Conservation (phyloP, 257 asterid genomes). For the Ocimum tenuiflorum region DNA sequence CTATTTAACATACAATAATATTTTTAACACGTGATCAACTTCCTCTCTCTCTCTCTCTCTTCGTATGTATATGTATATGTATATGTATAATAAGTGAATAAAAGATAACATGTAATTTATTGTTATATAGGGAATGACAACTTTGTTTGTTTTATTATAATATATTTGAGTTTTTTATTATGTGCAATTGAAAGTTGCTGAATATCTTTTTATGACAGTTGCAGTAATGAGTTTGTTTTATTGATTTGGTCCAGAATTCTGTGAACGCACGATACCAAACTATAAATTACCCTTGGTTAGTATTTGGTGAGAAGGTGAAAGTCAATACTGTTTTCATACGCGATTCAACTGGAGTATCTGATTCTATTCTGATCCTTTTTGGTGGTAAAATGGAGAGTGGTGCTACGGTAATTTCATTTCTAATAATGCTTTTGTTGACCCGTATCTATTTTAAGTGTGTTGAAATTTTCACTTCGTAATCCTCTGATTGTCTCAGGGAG, state of each 20-base stretch:
- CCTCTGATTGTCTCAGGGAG: slow-evolving; percentile 46
- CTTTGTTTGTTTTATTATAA: no score
- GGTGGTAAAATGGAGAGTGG: slow-evolving; percentile 72
- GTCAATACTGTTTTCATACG: slow-evolving; percentile 91
- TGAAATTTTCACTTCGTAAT: no score
- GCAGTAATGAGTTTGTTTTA: slow-evolving; percentile 12
- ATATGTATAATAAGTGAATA: no score
- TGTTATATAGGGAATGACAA: no score
- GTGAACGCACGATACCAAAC: slow-evolving; percentile 97
- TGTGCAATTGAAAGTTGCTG: not conserved
- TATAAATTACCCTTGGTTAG: slow-evolving; percentile 93
- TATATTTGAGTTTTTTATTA: no score
- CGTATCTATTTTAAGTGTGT: no score
- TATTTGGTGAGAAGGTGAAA: slow-evolving; percentile 93
- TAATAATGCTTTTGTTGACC: not conserved
- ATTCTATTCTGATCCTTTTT: slow-evolving; percentile 88
- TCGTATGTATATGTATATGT: no score
- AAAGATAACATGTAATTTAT: no score
- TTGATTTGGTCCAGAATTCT: slow-evolving; percentile 60
- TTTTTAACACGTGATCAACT: no score
- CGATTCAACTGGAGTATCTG: slow-evolving; percentile 97
- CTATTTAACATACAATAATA: no score
- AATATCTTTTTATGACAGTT: slow-evolving; percentile 15
- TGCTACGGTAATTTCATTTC: slow-evolving; percentile 45
- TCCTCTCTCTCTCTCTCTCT: no score